Conservation (phyloP, 257 asterid genomes). For the Ajuga chamaepitys region DNA sequence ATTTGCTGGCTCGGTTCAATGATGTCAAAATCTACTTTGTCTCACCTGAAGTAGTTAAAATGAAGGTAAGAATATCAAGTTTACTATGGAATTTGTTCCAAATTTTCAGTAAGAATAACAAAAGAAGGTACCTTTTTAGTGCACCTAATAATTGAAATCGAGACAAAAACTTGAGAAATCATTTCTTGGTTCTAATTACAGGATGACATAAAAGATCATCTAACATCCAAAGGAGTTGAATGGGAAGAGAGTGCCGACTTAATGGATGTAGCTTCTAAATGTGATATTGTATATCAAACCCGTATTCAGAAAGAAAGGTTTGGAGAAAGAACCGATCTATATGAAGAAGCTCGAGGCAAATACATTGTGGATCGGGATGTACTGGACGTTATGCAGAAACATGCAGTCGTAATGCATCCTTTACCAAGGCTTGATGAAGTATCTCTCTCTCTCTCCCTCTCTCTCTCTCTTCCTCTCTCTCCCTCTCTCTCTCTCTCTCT, state of each 20-base stretch:
- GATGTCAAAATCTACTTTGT: constrained; percentile 82
- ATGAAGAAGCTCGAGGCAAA: constrained; percentile 76
- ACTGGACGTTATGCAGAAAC: constrained; percentile 62
- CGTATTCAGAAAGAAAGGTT: constrained; percentile 69
- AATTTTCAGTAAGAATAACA: background rate
- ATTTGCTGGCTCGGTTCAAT: constrained; percentile 65
- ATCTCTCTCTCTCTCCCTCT: background rate
- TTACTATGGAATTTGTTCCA: background rate
- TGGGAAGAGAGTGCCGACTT: constrained; percentile 63
- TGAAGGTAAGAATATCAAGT: constrained; percentile 59
- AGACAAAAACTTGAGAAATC: background rate
- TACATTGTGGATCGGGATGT: constrained; percentile 52
- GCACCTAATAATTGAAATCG: too few relatives aligned
- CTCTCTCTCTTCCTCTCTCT: too few relatives aligned
- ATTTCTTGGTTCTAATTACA: constrained; percentile 16
- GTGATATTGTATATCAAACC: constrained; percentile 79
- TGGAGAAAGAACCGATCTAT: constrained; percentile 64
- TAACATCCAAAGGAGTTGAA: too few relatives aligned
- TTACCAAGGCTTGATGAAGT: constrained; percentile 89
- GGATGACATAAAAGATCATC: constrained; percentile 86
- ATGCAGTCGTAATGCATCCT: constrained; percentile 80
- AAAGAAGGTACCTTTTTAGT: too few relatives aligned
- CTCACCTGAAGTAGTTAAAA: constrained; percentile 84
- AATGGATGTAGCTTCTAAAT: constrained; percentile 76
- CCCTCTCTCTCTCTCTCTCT: background rate